Evolutionary conservation across 2,329 filamentous ascomycete species (phyloP).

Genomic region (Fusarium bactridioides): DNA sequence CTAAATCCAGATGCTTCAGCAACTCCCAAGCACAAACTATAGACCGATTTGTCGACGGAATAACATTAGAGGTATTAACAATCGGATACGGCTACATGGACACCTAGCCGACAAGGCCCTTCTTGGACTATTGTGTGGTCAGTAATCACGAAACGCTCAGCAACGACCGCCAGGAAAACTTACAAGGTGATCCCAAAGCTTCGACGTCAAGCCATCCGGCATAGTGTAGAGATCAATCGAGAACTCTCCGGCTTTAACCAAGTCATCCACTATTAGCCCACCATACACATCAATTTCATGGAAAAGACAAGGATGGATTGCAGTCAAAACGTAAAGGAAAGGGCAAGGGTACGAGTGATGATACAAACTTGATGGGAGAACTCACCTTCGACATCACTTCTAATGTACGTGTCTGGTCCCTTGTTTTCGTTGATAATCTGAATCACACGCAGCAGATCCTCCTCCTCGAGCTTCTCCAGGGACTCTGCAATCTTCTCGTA

Average conservation of each 20-base stretch:
- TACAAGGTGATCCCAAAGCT: constrained; percentile 89
- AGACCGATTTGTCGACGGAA: constrained; percentile 25
- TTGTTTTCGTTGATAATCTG: constrained; percentile 99
- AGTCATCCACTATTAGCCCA: constrained; percentile 48
- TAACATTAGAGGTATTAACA: constrained; percentile 31
- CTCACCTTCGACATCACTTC: constrained; percentile 95
- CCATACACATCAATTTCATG: constrained; percentile 44
- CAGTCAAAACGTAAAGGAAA: background rate
- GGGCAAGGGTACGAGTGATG: background rate
- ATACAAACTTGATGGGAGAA: constrained; percentile 36
- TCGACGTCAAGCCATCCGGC: constrained; percentile 86
- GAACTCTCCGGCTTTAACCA: constrained; percentile 82
- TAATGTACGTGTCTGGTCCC: constrained; percentile 90
- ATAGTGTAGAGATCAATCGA: constrained; percentile 98
- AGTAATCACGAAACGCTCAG: background rate
- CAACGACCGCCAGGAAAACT: constrained; percentile 32
- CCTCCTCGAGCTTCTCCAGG: constrained; percentile 86
- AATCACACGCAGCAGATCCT: constrained; percentile 92
- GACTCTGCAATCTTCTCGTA: constrained; percentile 97
- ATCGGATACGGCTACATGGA: constrained; percentile 14
- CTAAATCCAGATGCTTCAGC: constrained; percentile 28
- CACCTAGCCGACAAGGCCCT: constrained; percentile 50
- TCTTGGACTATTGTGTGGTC: constrained; percentile 47
- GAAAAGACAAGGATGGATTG: constrained; percentile 23
- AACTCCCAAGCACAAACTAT: constrained; percentile 31